Base-by-base conservation (phyloP, 2,329 filamentous ascomycete genomes). In the Sordariomycetes sp. region DNA sequence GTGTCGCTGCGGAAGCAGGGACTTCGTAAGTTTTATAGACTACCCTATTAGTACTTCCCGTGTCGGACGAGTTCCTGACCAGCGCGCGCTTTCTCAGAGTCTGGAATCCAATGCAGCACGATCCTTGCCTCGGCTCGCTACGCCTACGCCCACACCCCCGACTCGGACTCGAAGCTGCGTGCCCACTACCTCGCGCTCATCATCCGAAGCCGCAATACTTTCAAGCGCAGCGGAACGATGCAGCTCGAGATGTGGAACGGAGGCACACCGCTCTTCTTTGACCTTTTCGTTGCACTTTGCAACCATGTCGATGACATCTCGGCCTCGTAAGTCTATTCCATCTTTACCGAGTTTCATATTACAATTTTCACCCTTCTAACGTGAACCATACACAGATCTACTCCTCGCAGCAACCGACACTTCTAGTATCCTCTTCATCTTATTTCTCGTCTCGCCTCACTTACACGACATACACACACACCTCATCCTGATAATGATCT, bases 151-250 rank as follows among this genome's bases (percentile, higher is more conserved):
- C 86, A 96, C 79, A 97, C 93, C 68, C 91, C 92, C 65, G 90
- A 96, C 78, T 88, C 86, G 67, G 92, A 97, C 78, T 93, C 88
- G 70, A 85, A 87, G 69, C 86, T 97, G 74, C 91, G 92, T 78
- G 92, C 92, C 79, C 91, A 96, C 79, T 97, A 96, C 80, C 86
- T 97, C 73, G 90, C 92, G 72, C 84, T 97, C 75, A 96, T 97
- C 75, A 96, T 97, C 79, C 88, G 92, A 79, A 93, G 89, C 81
- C 90, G 93, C 74, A 91, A 91, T 80, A 96, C 90, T 69, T 97
- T 97, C 76, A 97, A 96, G 87, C 86, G 89, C 76, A 96, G 91
- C 79, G 92, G 92, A 76, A 97, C 92, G 74, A 96, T 97, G 91
- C 92, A 97, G 82, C 87, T 89, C 78, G 92, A 97, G 79, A 97